These are phyloP conservation scores for Xylariaceae sp. DNA, from an alignment of 2,329 filamentous ascomycete species.

Conservation along the genomic window DNA sequence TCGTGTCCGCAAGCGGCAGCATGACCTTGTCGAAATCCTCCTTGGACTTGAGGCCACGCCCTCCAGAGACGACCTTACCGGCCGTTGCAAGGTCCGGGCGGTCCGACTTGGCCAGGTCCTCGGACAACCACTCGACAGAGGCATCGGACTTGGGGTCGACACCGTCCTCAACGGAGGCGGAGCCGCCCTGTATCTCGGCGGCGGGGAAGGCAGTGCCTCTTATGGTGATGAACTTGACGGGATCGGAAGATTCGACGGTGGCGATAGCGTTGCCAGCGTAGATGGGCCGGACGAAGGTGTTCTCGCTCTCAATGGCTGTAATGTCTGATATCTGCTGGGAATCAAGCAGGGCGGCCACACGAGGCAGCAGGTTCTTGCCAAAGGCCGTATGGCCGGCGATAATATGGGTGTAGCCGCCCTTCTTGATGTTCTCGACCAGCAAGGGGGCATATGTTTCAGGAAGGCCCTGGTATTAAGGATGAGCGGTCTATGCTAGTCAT, in stretches of 20 bases:
- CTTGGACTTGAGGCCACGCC: slow-evolving; percentile 93
- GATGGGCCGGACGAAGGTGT: slow-evolving; percentile 93
- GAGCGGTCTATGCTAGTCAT: neutral
- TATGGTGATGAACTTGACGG: slow-evolving; percentile 85
- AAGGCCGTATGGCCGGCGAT: slow-evolving; percentile 90
- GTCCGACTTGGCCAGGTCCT: slow-evolving; percentile 89
- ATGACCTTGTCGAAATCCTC: slow-evolving; percentile 95
- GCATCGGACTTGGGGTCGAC: slow-evolving; percentile 74
- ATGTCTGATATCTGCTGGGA: slow-evolving; percentile 93
- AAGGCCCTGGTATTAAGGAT: slow-evolving; percentile 59
- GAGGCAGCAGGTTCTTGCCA: slow-evolving; percentile 89
- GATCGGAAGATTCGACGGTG: slow-evolving; percentile 85
- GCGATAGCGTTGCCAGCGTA: slow-evolving; percentile 97
- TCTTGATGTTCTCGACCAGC: slow-evolving; percentile 93
- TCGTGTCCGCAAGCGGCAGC: slow-evolving; percentile 82
- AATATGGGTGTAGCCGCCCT: slow-evolving; percentile 88
- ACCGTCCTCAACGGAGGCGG: slow-evolving; percentile 74
- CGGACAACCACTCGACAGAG: slow-evolving; percentile 84
- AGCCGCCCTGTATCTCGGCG: slow-evolving; percentile 66
- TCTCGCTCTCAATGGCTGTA: slow-evolving; percentile 78
- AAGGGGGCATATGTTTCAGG: slow-evolving; percentile 93
- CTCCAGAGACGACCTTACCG: slow-evolving; percentile 83
- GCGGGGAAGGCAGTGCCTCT: slow-evolving; percentile 88
- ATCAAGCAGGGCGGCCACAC: slow-evolving; percentile 87
- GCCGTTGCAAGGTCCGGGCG: slow-evolving; percentile 92